Base-by-base conservation (phyloP, 2,329 filamentous ascomycete genomes). In the Scedosporium minutisporum region DNA sequence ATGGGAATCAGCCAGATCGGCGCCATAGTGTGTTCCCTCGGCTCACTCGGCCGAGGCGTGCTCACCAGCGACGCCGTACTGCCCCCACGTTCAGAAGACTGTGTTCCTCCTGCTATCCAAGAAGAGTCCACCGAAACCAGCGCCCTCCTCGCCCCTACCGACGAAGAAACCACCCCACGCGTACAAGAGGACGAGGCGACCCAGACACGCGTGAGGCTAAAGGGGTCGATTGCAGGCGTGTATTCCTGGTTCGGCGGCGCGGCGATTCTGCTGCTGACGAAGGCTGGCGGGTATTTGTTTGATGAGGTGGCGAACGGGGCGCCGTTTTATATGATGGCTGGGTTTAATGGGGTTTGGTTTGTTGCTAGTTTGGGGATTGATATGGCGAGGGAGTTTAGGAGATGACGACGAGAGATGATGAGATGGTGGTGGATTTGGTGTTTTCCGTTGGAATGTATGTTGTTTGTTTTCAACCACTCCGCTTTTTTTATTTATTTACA, bases 1-100 rank as follows among this genome's bases (percentile, higher is more conserved):
- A 85, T 97, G 46, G 95, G 95, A 14, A 85, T 96, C 70, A 96
- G 91, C 69, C 95, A 99, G 74, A 97, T 99, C 65, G 95, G 93
- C 2, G 89, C 92, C 10, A 97, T 99, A 64, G 95, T 99, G 0
- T 97, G 93, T 76, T 96, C 91, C 66, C 82, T 99, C n/a, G 92
- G 90, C 0, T 85, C 95, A 0, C 82, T 99, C 2, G 91, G 91
- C 44, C 86, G 86, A 16, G 93, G 92, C 3, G 88, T 97, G 23
- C 79, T 96, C 23, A 77, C 78, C 4, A 77, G 76, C 1, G 80
- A 83, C 57, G 67, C 77, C 3, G 70, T 70, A 18, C 63, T 18
- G 14, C n/a, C n/a, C 9, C 51, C 44, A 3, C 51, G 18, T 23
- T 25, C 65, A 72, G 75, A 72, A 42, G 75, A 77, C 5, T 69